Evolutionary conservation across 139 green algal genomes (phyloP), one percentile per base, ranked within the genome.

Genomic region (Penium margaritaceum): DNA sequence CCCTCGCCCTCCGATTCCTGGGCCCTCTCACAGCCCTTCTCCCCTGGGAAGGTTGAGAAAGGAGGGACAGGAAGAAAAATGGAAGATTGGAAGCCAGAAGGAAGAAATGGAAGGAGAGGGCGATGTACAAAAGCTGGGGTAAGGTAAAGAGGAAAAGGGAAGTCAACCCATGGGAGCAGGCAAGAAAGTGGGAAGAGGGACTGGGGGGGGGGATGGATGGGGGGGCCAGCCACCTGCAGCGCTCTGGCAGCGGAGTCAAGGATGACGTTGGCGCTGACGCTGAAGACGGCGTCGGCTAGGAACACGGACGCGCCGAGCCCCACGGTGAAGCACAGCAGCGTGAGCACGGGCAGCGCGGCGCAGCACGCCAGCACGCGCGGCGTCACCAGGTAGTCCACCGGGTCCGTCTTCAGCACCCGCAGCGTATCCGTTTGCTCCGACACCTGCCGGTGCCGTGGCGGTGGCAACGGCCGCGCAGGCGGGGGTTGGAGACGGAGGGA

Each of bases 381-480:
- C 0, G 90, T 95, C 38, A 99, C 89, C 37, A 99, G 84, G 87
- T 99, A 99, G 79, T 99, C 92, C 29, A 97, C 90, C 0, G 94
- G 94, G 79, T 99, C 94, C 0, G 86, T 94, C 70, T 87, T 86
- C 60, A 99, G 82, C 77, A 98, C 90, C 1, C 92, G 80, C 76
- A 99, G 86, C 21, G 89, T 94, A 85, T 97, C 94, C 15, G 93
- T 96, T 79, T 99, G 94, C 88, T 99, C 94, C 12, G 90, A 96
- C 32, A 98, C 93, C 87, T 93, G 82, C n/a, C 39, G 35, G 33
- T 27, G 0, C 6, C 19, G 41, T 5, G n/a, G 7, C 21, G 46
- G 46, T 53, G 67, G 21, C 63, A 65, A 19, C 17, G 29, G 29
- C 27, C 29, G 37, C 62, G 21, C 62, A 55, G 14, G 36, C 35